Conservation (phyloP, 257 asterid species). For the Parsonsia alboflavescens region DNA sequence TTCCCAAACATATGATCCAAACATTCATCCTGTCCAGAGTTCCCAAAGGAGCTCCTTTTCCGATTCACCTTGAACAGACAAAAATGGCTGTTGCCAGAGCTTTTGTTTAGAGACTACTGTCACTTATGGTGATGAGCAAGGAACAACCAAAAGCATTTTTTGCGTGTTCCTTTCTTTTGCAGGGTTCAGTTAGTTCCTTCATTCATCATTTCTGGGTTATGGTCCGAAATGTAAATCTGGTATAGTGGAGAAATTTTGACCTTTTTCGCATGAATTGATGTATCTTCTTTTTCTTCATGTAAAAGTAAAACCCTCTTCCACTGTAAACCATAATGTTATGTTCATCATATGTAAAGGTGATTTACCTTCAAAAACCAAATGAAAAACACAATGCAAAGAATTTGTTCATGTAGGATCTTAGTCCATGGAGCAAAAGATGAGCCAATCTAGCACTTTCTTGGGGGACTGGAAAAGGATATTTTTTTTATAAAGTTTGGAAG, state of each 20-base stretch:
- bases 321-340: neutral
- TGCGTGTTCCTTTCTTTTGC: neutral
- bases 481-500: no score
- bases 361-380: neutral
- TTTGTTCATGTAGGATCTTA: neutral
- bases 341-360: neutral
- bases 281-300: neutral
- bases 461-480: no score
- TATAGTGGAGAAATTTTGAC: no score
- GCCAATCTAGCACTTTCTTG: neutral
- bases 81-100: neutral
- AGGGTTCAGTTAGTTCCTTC: neutral
- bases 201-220: slow-evolving; percentile 1
- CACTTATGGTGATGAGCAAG: neutral
- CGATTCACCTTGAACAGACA: slow-evolving; percentile 9
- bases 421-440: no score
- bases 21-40: slow-evolving; percentile 10
- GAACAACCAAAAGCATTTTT: neutral
- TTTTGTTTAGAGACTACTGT: neutral
- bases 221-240: slow-evolving; percentile 4
- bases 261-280: no score
- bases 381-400: neutral
- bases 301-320: neutral
- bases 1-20: slow-evolving; percentile 43
- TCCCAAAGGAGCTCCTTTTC: slow-evolving; percentile 16